A percentile compares a stretch with the other conserved stretches of the same genome.
phyloP scores from a whole-genome alignment of 345 rosid genomes.

The Salix udensis region DNA sequence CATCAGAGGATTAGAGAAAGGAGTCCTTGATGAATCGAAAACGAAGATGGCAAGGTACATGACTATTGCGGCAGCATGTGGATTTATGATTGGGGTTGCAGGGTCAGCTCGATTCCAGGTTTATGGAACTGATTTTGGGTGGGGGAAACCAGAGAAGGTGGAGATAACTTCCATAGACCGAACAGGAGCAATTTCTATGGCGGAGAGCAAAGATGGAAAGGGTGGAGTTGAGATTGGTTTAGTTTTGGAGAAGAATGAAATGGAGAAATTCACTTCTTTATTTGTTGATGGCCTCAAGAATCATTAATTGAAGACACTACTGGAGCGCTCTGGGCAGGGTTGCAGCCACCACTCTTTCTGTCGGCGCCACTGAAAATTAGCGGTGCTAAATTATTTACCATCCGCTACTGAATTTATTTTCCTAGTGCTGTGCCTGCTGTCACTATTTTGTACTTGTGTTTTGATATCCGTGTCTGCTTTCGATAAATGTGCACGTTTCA shows the following conservation, averaged over 20 bases:
- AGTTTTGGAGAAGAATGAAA: neutral
- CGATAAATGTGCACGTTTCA: no score
- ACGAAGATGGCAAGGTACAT: neutral
- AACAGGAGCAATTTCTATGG: neutral
- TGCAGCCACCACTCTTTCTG: no score
- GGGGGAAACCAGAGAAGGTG: conserved; percentile 16
- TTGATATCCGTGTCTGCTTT: no score
- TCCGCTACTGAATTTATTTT: no score
- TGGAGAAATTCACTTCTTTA: neutral
- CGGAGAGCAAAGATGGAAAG: conserved; percentile 1
- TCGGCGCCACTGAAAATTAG: no score
- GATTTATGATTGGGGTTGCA: neutral
- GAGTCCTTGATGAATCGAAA: neutral
- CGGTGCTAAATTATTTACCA: no score
- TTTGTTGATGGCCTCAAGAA: conserved; percentile 8
- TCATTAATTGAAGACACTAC: neutral
- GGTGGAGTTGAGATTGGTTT: conserved; percentile 11
- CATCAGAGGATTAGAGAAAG: neutral
- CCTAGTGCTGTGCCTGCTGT: no score
- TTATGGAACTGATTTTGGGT: conserved; percentile 26
- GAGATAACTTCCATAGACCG: neutral
- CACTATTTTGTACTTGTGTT: no score
- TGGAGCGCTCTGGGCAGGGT: neutral
- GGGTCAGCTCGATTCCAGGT: neutral
- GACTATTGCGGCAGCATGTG: neutral